Evolutionary conservation across 768 basidiomycete genomes (phyloP).

Genomic region (Leccinum longicurvipes): DNA sequence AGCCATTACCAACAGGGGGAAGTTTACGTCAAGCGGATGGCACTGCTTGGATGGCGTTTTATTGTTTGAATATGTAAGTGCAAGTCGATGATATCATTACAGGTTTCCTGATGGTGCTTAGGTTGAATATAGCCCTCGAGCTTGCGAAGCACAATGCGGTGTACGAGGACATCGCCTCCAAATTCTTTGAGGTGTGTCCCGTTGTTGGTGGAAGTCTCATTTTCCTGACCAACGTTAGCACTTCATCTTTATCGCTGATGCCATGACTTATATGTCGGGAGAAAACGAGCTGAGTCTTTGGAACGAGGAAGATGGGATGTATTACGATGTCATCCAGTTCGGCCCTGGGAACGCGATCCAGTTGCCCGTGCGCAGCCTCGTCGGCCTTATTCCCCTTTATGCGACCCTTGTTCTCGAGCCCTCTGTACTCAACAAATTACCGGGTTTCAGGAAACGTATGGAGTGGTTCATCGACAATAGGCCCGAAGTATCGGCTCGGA

Average conservation of each 20-base stretch:
- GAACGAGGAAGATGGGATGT: constrained; percentile 97
- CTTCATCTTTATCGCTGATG: constrained; percentile 97
- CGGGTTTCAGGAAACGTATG: constrained; percentile 97
- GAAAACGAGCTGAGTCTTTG: constrained; percentile 80
- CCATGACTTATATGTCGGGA: constrained; percentile 91
- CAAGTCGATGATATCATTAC: neutral
- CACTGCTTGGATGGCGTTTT: constrained; percentile 99
- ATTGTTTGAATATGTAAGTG: constrained; percentile 88
- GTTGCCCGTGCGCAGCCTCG: constrained; percentile 89
- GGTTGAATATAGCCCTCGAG: constrained; percentile 96
- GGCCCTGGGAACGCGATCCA: constrained; percentile 80
- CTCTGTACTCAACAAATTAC: constrained; percentile 81
- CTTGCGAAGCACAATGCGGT: constrained; percentile 96
- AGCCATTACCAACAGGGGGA: constrained; percentile 94
- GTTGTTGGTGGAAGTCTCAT: constrained; percentile 1
- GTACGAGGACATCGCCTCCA: constrained; percentile 98
- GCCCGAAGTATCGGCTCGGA: constrained; percentile 81
- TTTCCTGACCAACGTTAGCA: constrained; percentile 50
- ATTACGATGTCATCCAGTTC: constrained; percentile 96
- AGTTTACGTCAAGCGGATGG: constrained; percentile 94
- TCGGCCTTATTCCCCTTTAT: constrained; percentile 97
- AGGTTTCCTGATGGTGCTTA: constrained; percentile 28
- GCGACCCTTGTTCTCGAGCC: constrained; percentile 95
- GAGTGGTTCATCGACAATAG: constrained; percentile 98
- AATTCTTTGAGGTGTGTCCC: constrained; percentile 78